Evolutionary conservation across 2,329 filamentous ascomycete species (phyloP).

Genomic region (Fusarium sp.): DNA sequence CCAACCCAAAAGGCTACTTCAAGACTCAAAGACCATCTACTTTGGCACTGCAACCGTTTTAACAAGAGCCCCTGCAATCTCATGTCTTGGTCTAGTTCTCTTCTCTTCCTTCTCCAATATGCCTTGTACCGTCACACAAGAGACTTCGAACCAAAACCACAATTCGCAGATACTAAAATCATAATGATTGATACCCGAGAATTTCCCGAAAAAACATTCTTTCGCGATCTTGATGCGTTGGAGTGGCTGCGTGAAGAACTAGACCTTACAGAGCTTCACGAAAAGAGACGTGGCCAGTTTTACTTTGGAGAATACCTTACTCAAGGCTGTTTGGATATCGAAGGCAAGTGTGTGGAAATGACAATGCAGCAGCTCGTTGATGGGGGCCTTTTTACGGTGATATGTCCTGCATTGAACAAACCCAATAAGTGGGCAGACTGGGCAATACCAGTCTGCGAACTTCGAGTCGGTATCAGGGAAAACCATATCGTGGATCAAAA

Average conservation of each 20-base stretch:
- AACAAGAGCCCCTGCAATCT: not conserved
- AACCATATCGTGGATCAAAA: not conserved
- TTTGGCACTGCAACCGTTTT: too few species aligned
- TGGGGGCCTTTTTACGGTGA: accelerated
- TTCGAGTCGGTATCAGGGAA: not conserved
- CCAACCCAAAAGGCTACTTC: too few species aligned
- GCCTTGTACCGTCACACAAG: not conserved
- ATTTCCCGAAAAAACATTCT: not conserved
- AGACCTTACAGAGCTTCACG: too few species aligned
- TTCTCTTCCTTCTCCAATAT: not conserved
- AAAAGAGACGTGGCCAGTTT: too few species aligned
- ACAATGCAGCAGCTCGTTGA: not conserved
- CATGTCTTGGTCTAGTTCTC: constrained; percentile 1
- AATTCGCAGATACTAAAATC: accelerated
- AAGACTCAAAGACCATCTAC: too few species aligned
- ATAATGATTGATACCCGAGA: not conserved
- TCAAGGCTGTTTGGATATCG: accelerated
- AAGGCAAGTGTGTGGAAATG: accelerated
- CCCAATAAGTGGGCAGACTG: not conserved
- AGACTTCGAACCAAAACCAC: accelerated
- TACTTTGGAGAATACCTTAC: not conserved
- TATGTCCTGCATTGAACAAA: not conserved
- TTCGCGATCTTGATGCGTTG: not conserved
- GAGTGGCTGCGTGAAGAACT: too few species aligned
- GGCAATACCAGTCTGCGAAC: accelerated